Percentiles rank a stretch among this genome's conserved stretches.
Evolutionary conservation across 805 yeast species (phyloP).

Genomic region (Peterozyma toletana): DNA sequence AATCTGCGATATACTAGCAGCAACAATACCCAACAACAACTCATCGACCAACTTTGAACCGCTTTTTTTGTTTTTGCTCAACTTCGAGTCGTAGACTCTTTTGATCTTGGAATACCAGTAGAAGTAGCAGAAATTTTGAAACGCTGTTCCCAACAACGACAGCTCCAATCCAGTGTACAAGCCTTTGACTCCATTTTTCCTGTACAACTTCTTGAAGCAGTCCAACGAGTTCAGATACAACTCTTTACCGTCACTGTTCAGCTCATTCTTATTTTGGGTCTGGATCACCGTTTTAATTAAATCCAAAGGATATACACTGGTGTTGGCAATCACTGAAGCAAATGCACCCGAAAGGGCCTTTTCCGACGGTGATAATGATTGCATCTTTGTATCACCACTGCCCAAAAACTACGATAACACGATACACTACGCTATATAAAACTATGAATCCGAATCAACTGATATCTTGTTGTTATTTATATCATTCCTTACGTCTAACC

Average conservation of each 20-base stretch:
- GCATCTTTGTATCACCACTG: no score
- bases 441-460: no score
- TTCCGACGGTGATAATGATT: conserved; percentile 56
- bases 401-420: no score
- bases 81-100: conserved; percentile 35
- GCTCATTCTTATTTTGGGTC: conserved; percentile 43
- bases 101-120: conserved; percentile 81
- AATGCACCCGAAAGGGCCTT: conserved; percentile 78
- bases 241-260: conserved; percentile 10
- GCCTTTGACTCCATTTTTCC: conserved; percentile 55
- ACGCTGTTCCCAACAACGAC: conserved; percentile 62
- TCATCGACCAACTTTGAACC: conserved; percentile 33
- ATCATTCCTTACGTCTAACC: no score
- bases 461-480: no score
- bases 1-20: conserved; percentile 76
- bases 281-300: conserved; percentile 71
- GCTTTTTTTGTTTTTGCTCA: conserved; percentile 1
- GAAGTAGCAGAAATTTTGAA: conserved; percentile 76
- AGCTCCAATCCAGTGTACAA: conserved; percentile 69
- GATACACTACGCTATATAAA: no score
- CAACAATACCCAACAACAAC: conserved; percentile 66
- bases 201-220: conserved; percentile 51
- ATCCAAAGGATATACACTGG: conserved; percentile 76
- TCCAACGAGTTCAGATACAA: conserved; percentile 54
- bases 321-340: conserved; percentile 75